phyloP scores from a whole-genome alignment of 2,329 filamentous ascomycete species.

The Ascochyta clinopodiicola region DNA sequence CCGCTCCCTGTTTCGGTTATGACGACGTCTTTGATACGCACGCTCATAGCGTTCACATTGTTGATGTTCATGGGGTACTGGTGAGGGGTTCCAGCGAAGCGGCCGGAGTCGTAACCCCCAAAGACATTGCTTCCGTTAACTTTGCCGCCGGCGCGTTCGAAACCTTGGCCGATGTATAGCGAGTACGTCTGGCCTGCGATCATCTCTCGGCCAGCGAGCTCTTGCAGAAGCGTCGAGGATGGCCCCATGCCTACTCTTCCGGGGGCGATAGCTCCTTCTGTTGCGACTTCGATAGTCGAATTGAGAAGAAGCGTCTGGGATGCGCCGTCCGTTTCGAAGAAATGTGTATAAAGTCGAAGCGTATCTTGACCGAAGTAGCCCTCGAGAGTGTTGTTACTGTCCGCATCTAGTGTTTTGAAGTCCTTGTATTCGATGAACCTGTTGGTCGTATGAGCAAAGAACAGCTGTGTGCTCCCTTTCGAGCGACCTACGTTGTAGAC shows the following conservation, averaged over 20 bases:
- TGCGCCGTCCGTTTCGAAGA: constrained; percentile 49
- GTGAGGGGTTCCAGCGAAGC: constrained; percentile 47
- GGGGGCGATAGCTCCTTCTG: constrained; percentile 39
- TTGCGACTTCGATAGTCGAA: constrained; percentile 45
- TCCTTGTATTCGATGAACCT: constrained; percentile 35
- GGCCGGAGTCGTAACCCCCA: constrained; percentile 54
- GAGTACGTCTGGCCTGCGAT: constrained; percentile 52
- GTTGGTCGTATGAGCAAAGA: constrained; percentile 17
- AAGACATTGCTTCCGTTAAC: constrained; percentile 53
- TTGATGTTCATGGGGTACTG: constrained; percentile 41
- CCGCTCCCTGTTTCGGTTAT: constrained; percentile 40
- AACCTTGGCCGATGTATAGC: constrained; percentile 53
- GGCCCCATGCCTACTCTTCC: constrained; percentile 51
- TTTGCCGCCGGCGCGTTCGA: constrained; percentile 49
- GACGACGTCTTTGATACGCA: constrained; percentile 50
- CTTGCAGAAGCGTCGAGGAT: constrained; percentile 49
- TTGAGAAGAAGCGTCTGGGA: constrained; percentile 45
- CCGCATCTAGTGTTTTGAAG: constrained; percentile 37
- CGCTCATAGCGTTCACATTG: constrained; percentile 45
- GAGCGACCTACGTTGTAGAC: constrained; percentile 40
- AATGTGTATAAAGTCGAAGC: constrained; percentile 50
- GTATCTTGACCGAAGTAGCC: constrained; percentile 45
- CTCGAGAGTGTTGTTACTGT: constrained; percentile 28
- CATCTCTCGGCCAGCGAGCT: constrained; percentile 41
- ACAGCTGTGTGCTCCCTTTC: neutral